These are phyloP conservation scores for Chionographis japonica DNA, from an alignment of 106 monocot species.

Conservation along the genomic window DNA sequence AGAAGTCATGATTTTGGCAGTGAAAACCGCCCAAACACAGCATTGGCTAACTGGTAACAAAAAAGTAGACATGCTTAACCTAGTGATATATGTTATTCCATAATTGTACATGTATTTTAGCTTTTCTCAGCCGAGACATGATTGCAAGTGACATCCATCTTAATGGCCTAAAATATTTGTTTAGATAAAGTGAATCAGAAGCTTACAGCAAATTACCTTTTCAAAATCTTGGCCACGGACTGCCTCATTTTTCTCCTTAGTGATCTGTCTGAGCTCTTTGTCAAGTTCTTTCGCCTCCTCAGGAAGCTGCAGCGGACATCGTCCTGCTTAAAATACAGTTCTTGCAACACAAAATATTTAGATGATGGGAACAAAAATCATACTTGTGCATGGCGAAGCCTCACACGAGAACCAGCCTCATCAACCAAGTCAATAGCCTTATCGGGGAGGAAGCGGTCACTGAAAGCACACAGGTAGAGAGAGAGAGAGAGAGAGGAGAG, in stretches of 20 bases:
- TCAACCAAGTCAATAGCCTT: slow-evolving; percentile 46
- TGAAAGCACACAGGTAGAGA: background rate
- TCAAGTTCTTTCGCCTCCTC: slow-evolving; percentile 47
- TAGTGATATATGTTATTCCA: no score
- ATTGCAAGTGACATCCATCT: no score
- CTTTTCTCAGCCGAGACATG: no score
- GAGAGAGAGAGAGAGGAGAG: no score
- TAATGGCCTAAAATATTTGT: background rate
- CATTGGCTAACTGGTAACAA: no score
- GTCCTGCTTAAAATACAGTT: background rate
- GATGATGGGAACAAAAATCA: background rate
- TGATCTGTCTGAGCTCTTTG: slow-evolving; percentile 34
- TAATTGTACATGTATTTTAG: no score
- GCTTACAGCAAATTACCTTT: slow-evolving; percentile 6
- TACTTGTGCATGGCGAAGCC: slow-evolving; percentile 42
- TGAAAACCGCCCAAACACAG: no score
- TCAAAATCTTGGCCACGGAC: slow-evolving; percentile 37
- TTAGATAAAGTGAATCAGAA: background rate
- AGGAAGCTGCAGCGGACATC: slow-evolving; percentile 17
- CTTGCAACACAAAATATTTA: background rate
- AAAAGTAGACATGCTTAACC: no score
- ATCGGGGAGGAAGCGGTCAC: slow-evolving; percentile 41
- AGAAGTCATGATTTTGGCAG: no score
- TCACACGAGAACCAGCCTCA: slow-evolving; percentile 42
- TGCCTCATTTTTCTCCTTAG: slow-evolving; percentile 40